Evolutionary conservation across 768 basidiomycete genomes (phyloP).

Genomic region (Collybia sp.): DNA sequence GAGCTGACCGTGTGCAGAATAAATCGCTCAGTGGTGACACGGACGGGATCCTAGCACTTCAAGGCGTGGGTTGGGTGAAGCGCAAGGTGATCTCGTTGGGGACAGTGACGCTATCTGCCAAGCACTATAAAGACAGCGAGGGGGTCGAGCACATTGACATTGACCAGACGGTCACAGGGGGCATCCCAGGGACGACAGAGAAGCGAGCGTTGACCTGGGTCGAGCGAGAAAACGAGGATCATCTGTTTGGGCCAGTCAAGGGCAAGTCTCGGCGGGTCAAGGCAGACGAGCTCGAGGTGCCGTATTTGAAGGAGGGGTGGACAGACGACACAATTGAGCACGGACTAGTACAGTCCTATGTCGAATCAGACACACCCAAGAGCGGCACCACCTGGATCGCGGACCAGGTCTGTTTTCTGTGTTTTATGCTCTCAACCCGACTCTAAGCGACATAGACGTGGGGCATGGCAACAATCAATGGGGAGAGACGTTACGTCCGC

Average conservation of each 20-base stretch:
- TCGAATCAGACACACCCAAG: slow-evolving; percentile 60
- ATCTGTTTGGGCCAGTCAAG: slow-evolving; percentile 56
- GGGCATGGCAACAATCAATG: slow-evolving; percentile 60
- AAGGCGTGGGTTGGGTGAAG: slow-evolving; percentile 71
- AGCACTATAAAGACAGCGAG: slow-evolving; percentile 58
- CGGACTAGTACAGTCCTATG: slow-evolving; percentile 40
- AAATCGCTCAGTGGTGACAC: slow-evolving; percentile 56
- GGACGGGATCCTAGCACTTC: slow-evolving; percentile 61
- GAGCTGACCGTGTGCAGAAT: slow-evolving; percentile 39
- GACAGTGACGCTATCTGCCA: slow-evolving; percentile 55
- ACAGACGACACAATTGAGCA: slow-evolving; percentile 34
- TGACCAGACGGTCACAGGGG: slow-evolving; percentile 60
- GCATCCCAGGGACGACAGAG: slow-evolving; percentile 55
- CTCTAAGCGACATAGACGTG: slow-evolving; percentile 34
- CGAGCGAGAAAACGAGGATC: slow-evolving; percentile 48
- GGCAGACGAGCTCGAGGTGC: slow-evolving; percentile 40
- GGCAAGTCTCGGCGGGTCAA: slow-evolving; percentile 49
- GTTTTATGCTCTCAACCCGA: background rate
- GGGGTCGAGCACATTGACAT: slow-evolving; percentile 65
- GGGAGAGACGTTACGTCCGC: slow-evolving; percentile 55
- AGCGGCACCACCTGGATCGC: slow-evolving; percentile 58
- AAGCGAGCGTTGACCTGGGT: slow-evolving; percentile 52
- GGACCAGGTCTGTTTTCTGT: slow-evolving; percentile 43
- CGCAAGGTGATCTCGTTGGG: slow-evolving; percentile 56
- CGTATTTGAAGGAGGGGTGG: slow-evolving; percentile 38